These are phyloP conservation scores for Atractiella rhizophila DNA, from an alignment of 768 basidiomycete species.

Conservation along the genomic window DNA sequence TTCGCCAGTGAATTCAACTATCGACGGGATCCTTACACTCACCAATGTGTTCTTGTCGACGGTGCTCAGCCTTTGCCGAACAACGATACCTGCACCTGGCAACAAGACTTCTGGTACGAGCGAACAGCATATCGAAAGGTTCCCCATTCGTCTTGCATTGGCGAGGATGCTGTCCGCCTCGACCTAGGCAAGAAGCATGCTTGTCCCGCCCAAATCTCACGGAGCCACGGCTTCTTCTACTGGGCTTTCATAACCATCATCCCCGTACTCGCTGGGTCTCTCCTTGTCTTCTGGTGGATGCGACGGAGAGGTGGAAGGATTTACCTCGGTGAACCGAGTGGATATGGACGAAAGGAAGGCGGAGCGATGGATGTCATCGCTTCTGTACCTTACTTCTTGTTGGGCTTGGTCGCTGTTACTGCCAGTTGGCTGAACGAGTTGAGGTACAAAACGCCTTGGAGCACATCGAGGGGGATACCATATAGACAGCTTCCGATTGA, in stretches of 20 bases:
- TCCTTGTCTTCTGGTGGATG: slow-evolving; percentile 56
- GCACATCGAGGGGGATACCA: no score
- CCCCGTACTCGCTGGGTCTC: slow-evolving; percentile 48
- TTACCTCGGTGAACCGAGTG: slow-evolving; percentile 14
- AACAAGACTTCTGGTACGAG: slow-evolving; percentile 71
- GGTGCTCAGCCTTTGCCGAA: slow-evolving; percentile 35
- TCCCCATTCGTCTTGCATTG: slow-evolving; percentile 64
- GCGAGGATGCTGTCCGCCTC: slow-evolving; percentile 47
- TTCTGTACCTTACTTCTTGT: slow-evolving; percentile 1
- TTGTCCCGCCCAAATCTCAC: slow-evolving; percentile 58
- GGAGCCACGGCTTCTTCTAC: slow-evolving; percentile 47
- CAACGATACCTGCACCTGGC: slow-evolving; percentile 36
- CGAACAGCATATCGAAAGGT: slow-evolving; percentile 77
- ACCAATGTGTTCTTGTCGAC: slow-evolving; percentile 49
- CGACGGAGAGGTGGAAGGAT: slow-evolving; percentile 32
- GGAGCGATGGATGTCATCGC: slow-evolving; percentile 7
- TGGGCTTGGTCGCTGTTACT: no score
- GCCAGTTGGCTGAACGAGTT: no score
- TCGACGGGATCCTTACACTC: slow-evolving; percentile 36
- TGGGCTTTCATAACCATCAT: slow-evolving; percentile 55
- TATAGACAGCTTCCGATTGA: no score
- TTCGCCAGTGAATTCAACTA: slow-evolving; percentile 69
- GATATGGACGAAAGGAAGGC: slow-evolving; percentile 5
- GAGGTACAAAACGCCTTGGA: no score
- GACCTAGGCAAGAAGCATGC: slow-evolving; percentile 48